These are phyloP conservation scores for Penicillium sp. DNA, from an alignment of 2,329 filamentous ascomycete species.

Conservation along the genomic window DNA sequence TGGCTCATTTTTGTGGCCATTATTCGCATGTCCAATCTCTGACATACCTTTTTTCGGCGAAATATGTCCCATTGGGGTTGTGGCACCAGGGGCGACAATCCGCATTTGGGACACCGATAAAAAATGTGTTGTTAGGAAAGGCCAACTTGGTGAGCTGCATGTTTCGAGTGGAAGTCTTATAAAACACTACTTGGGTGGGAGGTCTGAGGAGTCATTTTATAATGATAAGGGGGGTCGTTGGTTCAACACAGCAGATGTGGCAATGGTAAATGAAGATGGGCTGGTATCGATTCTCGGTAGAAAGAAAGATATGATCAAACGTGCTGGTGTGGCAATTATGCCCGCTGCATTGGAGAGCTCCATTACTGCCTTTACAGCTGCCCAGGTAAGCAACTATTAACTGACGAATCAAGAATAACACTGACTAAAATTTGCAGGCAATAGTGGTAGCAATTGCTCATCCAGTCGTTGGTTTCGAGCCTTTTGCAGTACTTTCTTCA, in stretches of 20 bases:
- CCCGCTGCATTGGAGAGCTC: background rate
- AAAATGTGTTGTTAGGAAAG: background rate
- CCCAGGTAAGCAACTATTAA: background rate
- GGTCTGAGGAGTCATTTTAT: background rate
- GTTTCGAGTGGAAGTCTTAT: background rate
- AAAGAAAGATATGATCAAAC: background rate
- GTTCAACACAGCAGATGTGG: background rate
- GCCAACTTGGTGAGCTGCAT: background rate
- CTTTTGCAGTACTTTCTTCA: background rate
- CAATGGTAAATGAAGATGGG: background rate
- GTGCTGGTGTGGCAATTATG: conserved; percentile 1
- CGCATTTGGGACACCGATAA: background rate
- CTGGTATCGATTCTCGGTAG: background rate
- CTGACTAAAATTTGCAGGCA: too few relatives aligned
- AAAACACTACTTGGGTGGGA: background rate
- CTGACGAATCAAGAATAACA: too few relatives aligned
- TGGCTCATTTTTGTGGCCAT: conserved; percentile 1
- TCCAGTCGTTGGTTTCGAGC: background rate
- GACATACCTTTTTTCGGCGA: conserved; percentile 1
- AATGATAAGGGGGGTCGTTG: background rate
- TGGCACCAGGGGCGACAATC: background rate
- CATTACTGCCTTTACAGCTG: background rate
- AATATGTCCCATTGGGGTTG: background rate
- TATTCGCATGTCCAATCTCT: background rate
- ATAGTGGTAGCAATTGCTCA: background rate